phyloP scores from a whole-genome alignment of 805 yeast species.

The Debaryomyces castellii region DNA sequence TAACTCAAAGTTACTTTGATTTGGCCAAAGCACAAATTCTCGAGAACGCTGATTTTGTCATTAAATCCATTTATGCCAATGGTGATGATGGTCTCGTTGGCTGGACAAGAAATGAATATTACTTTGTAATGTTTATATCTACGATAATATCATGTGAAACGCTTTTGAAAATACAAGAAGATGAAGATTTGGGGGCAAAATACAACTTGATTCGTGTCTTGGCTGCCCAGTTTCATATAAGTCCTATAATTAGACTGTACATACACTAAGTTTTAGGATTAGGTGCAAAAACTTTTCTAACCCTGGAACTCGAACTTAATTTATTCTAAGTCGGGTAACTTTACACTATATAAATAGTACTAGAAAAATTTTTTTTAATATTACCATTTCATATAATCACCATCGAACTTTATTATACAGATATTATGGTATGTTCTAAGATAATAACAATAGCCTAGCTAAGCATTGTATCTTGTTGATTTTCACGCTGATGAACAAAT shows the following conservation, averaged over 20 bases:
- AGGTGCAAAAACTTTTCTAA: slow-evolving; percentile 2
- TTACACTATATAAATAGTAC: not conserved
- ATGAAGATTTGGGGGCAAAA: not conserved
- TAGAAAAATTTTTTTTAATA: not conserved
- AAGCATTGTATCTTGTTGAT: not conserved
- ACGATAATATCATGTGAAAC: slow-evolving; percentile 2
- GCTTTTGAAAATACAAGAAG: not conserved
- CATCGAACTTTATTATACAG: not conserved
- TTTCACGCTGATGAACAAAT: slow-evolving; percentile 29
- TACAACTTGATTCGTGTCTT: not conserved
- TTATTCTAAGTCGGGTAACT: not conserved
- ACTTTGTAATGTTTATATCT: slow-evolving; percentile 7
- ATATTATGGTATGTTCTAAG: not conserved
- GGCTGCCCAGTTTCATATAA: not conserved
- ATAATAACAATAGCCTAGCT: not conserved
- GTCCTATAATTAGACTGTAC: not conserved
- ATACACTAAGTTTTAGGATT: not conserved
- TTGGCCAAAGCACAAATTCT: not conserved
- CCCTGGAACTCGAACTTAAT: not conserved
- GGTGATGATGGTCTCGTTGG: slow-evolving; percentile 13
- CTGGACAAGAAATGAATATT: slow-evolving; percentile 13
- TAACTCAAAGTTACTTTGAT: not conserved
- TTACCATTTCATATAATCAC: not conserved
- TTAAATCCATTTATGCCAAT: not conserved
- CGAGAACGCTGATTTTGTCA: slow-evolving; percentile 3